Evolutionary conservation across 148 eudicot genomes (phyloP), one percentile per base, ranked within the genome.

Genomic region (Persicaria tinctoria): DNA sequence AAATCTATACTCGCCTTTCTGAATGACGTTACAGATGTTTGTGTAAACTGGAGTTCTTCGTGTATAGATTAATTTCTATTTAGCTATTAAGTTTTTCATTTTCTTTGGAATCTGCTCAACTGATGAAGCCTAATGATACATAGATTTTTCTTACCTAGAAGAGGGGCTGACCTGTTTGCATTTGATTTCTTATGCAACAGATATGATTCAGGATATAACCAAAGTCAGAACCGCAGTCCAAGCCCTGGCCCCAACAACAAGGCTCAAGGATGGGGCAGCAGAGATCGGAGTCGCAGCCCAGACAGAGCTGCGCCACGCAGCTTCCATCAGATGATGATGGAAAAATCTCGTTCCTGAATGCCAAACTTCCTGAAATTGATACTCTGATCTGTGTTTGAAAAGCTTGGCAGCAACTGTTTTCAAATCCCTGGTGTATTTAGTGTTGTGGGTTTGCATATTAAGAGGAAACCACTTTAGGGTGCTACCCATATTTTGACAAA

Each of bases 271-370:
- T 80, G 88, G 85, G 75, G 85, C 17, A 78, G 80, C 66, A 79
- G 85, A 16, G 76, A 80, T 72, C 81, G 86, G 5, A 88, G 93
- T 75, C 85, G 86, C 53, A 91, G 97, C 75, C 80, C 84, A 50
- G 83, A 78, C 44, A 63, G 60, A 49, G 86, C 78, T 76, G 76
- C 82, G 46, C 78, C 85, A 7, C 74, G 76, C 55, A 90, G 93
- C 76, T 93, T 90, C 71, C 93, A 86, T 70, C 79, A 90, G 73
- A 68, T 77, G 74, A 85, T 86, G 96, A 89, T 88, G 93, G 84
- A 85, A 70, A 70, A 75, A 38, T 74, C 83, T 68, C 84, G 84
- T 6, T 32, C 41, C 41, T 32, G 41, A 32, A 32, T 32, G 41
- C 41, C 41, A 32, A 32, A 32, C 41, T 32, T 8, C 48, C 38